A percentile compares a stretch with the other conserved stretches of the same genome.
These are phyloP conservation scores for Dichomitus squalens DNA, from an alignment of 1,284 basidiomycete species.

Conservation along the genomic window DNA sequence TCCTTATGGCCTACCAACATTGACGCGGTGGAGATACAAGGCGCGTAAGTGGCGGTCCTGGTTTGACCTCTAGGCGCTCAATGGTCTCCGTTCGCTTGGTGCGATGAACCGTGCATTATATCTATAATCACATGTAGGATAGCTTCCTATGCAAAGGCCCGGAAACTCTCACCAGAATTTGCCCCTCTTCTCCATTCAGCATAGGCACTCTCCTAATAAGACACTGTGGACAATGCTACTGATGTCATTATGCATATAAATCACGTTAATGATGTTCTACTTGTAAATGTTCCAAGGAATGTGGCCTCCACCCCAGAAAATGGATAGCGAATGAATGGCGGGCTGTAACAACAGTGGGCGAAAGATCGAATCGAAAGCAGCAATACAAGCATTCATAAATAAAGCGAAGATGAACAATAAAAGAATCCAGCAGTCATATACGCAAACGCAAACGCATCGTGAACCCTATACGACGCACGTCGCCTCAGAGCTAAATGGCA, in stretches of 20 bases:
- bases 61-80: too few species aligned
- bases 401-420: constrained; percentile 15
- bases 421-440: constrained; percentile 5
- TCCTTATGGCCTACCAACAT: too few species aligned
- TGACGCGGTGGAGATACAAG: too few species aligned
- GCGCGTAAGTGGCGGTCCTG: too few species aligned
- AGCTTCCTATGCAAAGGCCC: too few species aligned
- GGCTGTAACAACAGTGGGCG: background rate
- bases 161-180: too few species aligned
- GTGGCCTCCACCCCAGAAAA: constrained; percentile 1
- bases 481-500: background rate
- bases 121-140: too few species aligned
- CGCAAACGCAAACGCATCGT: constrained; percentile 3
- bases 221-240: background rate
- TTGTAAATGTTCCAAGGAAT: constrained; percentile 11
- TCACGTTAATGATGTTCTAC: constrained; percentile 25
- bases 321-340: background rate
- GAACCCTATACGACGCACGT: background rate
- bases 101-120: too few species aligned
- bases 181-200: too few species aligned
- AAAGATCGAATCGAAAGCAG: constrained; percentile 14
- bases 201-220: too few species aligned
- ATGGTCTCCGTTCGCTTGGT: too few species aligned
- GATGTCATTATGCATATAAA: constrained; percentile 23
- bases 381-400: constrained; percentile 25